A percentile compares a stretch with the other conserved stretches of the same genome.
Conservation (phyloP, 2,329 filamentous ascomycete genomes). For the Penicillium sp. region DNA sequence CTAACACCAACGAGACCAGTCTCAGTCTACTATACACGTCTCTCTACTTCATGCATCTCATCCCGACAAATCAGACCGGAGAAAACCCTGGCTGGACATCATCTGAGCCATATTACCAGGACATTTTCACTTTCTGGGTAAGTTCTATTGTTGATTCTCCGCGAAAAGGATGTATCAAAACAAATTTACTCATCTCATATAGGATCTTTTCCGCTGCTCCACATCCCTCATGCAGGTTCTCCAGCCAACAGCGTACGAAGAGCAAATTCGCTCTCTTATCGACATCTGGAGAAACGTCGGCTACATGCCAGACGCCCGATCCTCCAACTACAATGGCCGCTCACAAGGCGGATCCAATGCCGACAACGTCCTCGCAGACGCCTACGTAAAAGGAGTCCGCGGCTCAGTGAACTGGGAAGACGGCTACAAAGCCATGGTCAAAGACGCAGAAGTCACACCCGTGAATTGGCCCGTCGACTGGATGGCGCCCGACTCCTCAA, state of each 20-base stretch:
- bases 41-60: constrained; percentile 68
- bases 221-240: constrained; percentile 66
- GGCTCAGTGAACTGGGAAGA: constrained; percentile 65
- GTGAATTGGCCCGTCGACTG: constrained; percentile 58
- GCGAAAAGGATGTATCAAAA: not conserved
- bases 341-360: constrained; percentile 70
- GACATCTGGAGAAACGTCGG: constrained; percentile 67
- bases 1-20: constrained; percentile 56
- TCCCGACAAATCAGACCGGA: constrained; percentile 69
- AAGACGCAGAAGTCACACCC: constrained; percentile 65
- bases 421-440: constrained; percentile 63
- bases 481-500: constrained; percentile 58
- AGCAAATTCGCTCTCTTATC: constrained; percentile 66
- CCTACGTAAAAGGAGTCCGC: constrained; percentile 65
- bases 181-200: constrained; percentile 2
- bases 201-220: constrained; percentile 62
- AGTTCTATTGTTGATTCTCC: not conserved
- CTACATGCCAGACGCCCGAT: constrained; percentile 65
- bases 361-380: constrained; percentile 72
- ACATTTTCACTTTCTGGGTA: constrained; percentile 69
- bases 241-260: constrained; percentile 62
- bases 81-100: constrained; percentile 69
- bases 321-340: constrained; percentile 68
- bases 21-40: constrained; percentile 65
- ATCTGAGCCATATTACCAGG: constrained; percentile 68